Base-by-base conservation (phyloP, 345 rosid genomes). In the Arabis alpina region DNA sequence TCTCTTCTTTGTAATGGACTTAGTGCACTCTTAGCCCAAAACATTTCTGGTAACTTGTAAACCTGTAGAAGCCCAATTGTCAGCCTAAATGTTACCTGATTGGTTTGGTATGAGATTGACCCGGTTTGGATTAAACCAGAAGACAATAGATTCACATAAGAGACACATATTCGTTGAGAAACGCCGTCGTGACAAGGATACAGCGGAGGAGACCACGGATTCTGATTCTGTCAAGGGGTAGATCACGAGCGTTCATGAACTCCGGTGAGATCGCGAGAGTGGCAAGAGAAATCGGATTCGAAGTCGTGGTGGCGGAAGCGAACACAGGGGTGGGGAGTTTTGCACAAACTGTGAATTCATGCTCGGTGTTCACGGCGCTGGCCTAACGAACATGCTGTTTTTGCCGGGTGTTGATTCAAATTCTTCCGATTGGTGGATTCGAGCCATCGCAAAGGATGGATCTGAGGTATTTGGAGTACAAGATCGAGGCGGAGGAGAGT, bases 351-450 rank as follows among this genome's bases (percentile, higher is more conserved):
- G 88, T 87, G 64, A 93, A 88, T 43, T 86, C 90, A 71, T 92
- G 77, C 54, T 92, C 74, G 96, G 96, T 28, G 88, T 92, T 56
- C 96, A 85, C 63, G 98, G 98, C 52, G 98, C 96, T n/a, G 98
- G 95, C 1, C 64, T 90, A 2, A 86, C 98, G n/a, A 92, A 92
- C 80, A 82, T 84, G 70, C 83, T 88, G 54, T 93, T 88, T 70
- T 80, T 93, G 28, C 98, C 97, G 1, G 13, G 61, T 88, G n/a
- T 43, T 90, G 74, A 79, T 93, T 11, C 97, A 90, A 64, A 78
- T 90, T 6, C 68, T 90, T 16, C 98, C 97, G 0, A 40, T 86
- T 2, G 97, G 93, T 32, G 84, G 85, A 49, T 60, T 84, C 49
- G 88, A 80, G 34, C 97, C 94, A 2, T 71, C 90, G 1, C 82